Evolutionary conservation across 495 filamentous ascomycete genomes (phyloP), one percentile per base, ranked within the genome.

Genomic region (Podospora sp.): DNA sequence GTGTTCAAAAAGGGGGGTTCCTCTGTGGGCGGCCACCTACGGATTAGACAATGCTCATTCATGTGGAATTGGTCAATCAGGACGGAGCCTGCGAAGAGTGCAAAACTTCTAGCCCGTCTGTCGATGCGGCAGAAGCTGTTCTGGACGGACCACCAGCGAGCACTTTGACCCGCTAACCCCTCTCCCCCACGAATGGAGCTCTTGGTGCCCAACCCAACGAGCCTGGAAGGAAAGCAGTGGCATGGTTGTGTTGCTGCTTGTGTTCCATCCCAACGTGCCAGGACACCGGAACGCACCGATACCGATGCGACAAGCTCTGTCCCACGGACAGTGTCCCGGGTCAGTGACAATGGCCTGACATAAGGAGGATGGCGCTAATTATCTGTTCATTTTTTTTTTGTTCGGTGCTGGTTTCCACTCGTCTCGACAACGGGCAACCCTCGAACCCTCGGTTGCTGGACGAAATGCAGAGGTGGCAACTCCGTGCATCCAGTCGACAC

Each of bases 1-100:
- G 46, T 33, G 52, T 9, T 14, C 63, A 65, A 36, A 33, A 46
- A 11, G 40, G 12, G 40, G 29, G 29, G 14, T 7, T 49, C 29
- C 59, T 20, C 21, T 40, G 59, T 29, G 24, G 21, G 5, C 36
- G 20, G 20, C 7, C n/a, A n/a, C n/a, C n/a, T n/a, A n/a, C n/a
- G n/a, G n/a, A n/a, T n/a, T 6, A 51, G 33, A 58, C 63, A 59
- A 60, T 61, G 58, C 35, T 52, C 62, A 26, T 14, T 50, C 53
- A 20, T 18, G 1, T 46, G 24, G 33, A 67, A 67, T 72, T 61
- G 64, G 66, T 69, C 69, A 72, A 72, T 72, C 69, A 67, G 62
- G 65, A 51, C 22, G 25, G 20, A 50, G 35, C 52, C 58, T 57
- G 69, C 40, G 65, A 65, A 68, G 68, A 6, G 53, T n/a, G n/a